Percentiles rank a stretch among this genome's conserved stretches.
phyloP scores from a whole-genome alignment of 2,329 filamentous ascomycete species.

The Neofusicoccum laricinum region DNA sequence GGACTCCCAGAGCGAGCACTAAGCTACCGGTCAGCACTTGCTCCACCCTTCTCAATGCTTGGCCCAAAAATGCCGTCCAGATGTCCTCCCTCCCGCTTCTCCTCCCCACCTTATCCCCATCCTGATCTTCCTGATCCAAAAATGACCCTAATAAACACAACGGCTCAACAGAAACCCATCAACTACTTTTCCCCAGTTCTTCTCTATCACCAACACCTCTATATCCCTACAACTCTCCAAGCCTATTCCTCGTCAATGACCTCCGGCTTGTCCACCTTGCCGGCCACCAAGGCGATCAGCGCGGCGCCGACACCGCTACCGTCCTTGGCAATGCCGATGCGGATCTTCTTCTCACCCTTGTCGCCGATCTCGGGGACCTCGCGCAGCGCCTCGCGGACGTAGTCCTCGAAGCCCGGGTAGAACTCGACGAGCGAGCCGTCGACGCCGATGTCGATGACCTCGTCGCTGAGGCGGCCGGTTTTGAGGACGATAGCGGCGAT shows the following conservation, averaged over 20 bases:
- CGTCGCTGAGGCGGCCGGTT: constrained; percentile 67
- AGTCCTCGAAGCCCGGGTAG: constrained; percentile 87
- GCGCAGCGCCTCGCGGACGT: constrained; percentile 78
- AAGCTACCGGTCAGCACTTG: no score
- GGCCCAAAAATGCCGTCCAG: background rate
- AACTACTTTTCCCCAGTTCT: background rate
- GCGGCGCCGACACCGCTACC: constrained; percentile 94
- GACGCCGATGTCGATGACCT: constrained; percentile 85
- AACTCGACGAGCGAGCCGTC: constrained; percentile 94
- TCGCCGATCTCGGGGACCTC: constrained; percentile 74
- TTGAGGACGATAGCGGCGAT: constrained; percentile 81
- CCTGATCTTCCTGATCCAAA: background rate
- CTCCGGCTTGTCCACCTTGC: constrained; percentile 39
- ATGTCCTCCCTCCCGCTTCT: background rate
- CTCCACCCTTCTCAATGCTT: no score
- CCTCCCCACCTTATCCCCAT: background rate
- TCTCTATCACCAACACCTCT: background rate
- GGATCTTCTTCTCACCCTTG: constrained; percentile 77
- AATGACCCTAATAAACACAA: constrained; percentile 8
- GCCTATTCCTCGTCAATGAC: background rate
- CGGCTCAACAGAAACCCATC: background rate
- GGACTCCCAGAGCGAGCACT: no score
- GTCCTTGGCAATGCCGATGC: constrained; percentile 96
- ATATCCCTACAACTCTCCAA: background rate
- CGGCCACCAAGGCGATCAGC: constrained; percentile 87